A percentile compares a stretch with the other conserved stretches of the same genome.
Conservation (phyloP, 2,329 filamentous ascomycete species). For the Didymella pomorum region DNA sequence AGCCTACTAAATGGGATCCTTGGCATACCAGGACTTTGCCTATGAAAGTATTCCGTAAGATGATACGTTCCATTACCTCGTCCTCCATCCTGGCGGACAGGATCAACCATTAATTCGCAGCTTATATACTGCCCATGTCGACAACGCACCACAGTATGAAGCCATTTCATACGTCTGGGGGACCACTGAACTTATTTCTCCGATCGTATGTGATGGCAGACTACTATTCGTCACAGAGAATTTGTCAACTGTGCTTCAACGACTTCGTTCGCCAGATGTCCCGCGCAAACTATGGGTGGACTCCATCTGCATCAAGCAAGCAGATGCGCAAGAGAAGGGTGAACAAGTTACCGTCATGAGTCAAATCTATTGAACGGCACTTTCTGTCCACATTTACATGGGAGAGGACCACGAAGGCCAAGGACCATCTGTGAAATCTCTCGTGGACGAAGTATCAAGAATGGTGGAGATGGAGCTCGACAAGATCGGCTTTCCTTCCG, state of each 20-base stretch:
- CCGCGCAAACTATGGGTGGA: slow-evolving; percentile 26
- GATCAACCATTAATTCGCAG: slow-evolving; percentile 13
- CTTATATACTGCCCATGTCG: slow-evolving; percentile 12
- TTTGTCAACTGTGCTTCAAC: slow-evolving; percentile 15
- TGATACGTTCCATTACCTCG: slow-evolving; percentile 1
- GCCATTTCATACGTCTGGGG: slow-evolving; percentile 28
- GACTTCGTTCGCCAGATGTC: slow-evolving; percentile 9
- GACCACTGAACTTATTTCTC: slow-evolving; percentile 7
- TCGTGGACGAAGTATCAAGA: not conserved
- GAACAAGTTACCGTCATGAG: slow-evolving; percentile 27
- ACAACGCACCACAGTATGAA: slow-evolving; percentile 12
- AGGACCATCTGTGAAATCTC: not conserved
- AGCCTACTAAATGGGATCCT: too few relatives aligned
- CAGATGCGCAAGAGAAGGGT: slow-evolving; percentile 22
- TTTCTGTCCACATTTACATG: slow-evolving; percentile 16
- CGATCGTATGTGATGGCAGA: slow-evolving; percentile 16
- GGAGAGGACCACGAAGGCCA: not conserved
- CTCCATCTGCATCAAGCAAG: slow-evolving; percentile 28
- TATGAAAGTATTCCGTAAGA: not conserved
- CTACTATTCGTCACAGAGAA: slow-evolving; percentile 17
- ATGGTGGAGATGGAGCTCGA: not conserved
- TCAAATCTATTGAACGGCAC: slow-evolving; percentile 23
- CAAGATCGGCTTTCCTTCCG: not conserved
- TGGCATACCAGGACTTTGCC: not conserved
- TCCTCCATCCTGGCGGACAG: not conserved